phyloP scores from a whole-genome alignment of 306 rosid genomes.

The Vigna angularis region DNA sequence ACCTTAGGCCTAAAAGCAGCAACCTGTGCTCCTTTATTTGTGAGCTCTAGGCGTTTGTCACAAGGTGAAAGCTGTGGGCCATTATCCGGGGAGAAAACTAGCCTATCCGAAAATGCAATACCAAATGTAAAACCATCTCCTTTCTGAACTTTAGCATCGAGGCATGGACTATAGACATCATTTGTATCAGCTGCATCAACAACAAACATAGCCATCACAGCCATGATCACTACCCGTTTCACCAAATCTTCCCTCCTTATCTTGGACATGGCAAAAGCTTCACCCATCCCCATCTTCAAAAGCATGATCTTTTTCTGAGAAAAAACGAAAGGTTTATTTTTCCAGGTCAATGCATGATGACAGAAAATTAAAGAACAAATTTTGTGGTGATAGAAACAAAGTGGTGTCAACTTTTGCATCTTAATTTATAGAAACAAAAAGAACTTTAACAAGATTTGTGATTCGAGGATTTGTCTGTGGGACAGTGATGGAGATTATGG shows the following conservation, averaged over 20 bases:
- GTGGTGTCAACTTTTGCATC: conserved; percentile 16
- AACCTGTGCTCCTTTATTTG: conserved; percentile 54
- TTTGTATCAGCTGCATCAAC: conserved; percentile 67
- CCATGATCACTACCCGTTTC: conserved; percentile 32
- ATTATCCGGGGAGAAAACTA: conserved; percentile 52
- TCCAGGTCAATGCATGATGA: conserved; percentile 19
- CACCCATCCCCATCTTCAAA: conserved; percentile 46
- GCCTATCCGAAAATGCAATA: conserved; percentile 68
- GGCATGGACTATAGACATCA: conserved; percentile 74
- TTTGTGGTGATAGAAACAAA: conserved; percentile 53
- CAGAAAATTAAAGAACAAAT: conserved; percentile 32
- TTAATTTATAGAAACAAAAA: no score
- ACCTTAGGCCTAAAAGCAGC: conserved; percentile 78
- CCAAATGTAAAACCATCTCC: conserved; percentile 84
- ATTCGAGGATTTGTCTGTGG: no score
- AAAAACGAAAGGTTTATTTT: not conserved
- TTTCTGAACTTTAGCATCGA: conserved; percentile 72
- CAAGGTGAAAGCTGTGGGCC: conserved; percentile 89
- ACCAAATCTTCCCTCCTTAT: conserved; percentile 21
- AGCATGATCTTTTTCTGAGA: conserved; percentile 22
- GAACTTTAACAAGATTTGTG: no score
- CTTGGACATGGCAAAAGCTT: conserved; percentile 26
- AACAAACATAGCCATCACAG: conserved; percentile 42
- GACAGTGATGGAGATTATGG: no score
- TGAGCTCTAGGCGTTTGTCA: conserved; percentile 65